Evolutionary conservation across 495 filamentous ascomycete species (phyloP).

Genomic region (Apiosordaria backusii): DNA sequence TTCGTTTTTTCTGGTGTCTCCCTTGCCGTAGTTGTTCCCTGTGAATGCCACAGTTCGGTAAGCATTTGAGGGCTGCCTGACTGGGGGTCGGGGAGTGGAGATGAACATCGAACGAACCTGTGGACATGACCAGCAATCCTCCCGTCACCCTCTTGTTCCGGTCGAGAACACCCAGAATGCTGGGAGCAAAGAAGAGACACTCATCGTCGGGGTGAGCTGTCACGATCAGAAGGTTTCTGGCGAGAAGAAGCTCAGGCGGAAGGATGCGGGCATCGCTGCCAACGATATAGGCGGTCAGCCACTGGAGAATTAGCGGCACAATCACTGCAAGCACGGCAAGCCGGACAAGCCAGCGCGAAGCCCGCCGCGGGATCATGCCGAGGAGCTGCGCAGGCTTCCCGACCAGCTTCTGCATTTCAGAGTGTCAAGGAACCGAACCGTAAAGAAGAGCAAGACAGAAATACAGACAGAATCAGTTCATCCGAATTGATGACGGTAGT

Average conservation of each 20-base stretch:
- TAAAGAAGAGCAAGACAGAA: neutral
- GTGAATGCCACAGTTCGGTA: neutral
- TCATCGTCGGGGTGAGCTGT: slow-evolving; percentile 46
- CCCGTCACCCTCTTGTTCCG: slow-evolving; percentile 31
- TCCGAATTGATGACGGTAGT: neutral
- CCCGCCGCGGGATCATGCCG: slow-evolving; percentile 24
- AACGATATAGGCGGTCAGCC: slow-evolving; percentile 37
- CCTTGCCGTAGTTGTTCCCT: slow-evolving; percentile 45
- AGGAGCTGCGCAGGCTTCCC: slow-evolving; percentile 19
- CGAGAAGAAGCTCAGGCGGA: slow-evolving; percentile 34
- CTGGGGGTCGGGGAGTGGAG: neutral
- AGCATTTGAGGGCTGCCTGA: neutral
- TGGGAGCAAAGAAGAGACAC: slow-evolving; percentile 43
- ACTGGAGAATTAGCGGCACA: slow-evolving; percentile 36
- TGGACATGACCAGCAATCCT: slow-evolving; percentile 40
- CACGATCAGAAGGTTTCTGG: slow-evolving; percentile 39
- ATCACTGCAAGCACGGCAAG: slow-evolving; percentile 27
- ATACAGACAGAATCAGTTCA: neutral
- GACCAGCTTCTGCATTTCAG: neutral
- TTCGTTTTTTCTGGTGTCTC: slow-evolving; percentile 33
- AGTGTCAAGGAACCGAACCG: neutral
- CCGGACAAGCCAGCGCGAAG: slow-evolving; percentile 30
- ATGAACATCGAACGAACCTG: slow-evolving; percentile 34
- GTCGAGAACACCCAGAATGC: slow-evolving; percentile 38
- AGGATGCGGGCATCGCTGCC: slow-evolving; percentile 38